phyloP scores from a whole-genome alignment of 176 grass and related monocot species.

The Chloris gayana region DNA sequence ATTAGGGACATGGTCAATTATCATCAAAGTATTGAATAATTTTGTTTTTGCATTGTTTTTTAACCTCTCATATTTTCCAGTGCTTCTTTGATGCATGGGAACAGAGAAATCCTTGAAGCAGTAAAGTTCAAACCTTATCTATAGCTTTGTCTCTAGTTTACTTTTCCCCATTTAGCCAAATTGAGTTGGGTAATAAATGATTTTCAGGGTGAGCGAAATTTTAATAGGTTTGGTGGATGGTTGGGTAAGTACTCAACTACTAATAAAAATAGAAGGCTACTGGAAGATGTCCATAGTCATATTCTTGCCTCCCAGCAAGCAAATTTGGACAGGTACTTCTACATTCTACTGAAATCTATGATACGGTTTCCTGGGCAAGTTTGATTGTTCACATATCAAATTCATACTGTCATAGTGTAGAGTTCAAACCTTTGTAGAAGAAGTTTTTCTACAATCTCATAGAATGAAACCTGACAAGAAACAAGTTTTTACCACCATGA shows the following conservation, averaged over 20 bases:
- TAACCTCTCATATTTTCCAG: constrained; percentile 53
- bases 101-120: constrained; percentile 83
- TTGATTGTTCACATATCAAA: constrained; percentile 4
- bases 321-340: constrained; percentile 78
- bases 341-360: constrained; percentile 19
- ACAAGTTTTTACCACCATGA: too few relatives aligned
- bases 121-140: constrained; percentile 57
- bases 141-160: constrained; percentile 32
- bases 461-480: too few relatives aligned
- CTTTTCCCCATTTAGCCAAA: constrained; percentile 24
- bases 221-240: constrained; percentile 99
- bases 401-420: not conserved
- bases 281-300: constrained; percentile 94
- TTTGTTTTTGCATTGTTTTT: constrained; percentile 27
- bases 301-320: constrained; percentile 90
- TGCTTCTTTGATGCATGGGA: constrained; percentile 90
- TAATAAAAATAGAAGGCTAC: constrained; percentile 90
- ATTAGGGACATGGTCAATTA: constrained; percentile 18
- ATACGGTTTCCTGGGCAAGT: not conserved
- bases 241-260: constrained; percentile 93
- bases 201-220: constrained; percentile 91
- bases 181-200: constrained; percentile 36
- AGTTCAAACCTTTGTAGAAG: too few relatives aligned
- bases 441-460: too few relatives aligned
- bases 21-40: constrained; percentile 18